Percentiles rank a stretch among this genome's conserved stretches.
These are phyloP conservation scores for Cyberlindnera suaveolens DNA, from an alignment of 805 yeast genomes.

Conservation along the genomic window DNA sequence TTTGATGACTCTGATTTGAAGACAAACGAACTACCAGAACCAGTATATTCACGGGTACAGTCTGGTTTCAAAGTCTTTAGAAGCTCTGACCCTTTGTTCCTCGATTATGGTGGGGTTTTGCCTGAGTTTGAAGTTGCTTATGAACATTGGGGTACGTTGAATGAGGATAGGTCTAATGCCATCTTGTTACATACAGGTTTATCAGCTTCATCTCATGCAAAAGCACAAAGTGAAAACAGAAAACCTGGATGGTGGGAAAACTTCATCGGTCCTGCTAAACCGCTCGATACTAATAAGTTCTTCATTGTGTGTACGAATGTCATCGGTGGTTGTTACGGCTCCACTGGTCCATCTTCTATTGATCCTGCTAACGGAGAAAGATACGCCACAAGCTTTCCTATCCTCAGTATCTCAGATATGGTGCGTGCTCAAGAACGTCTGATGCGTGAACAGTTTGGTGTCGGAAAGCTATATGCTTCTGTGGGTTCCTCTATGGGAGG, in stretches of 20 bases:
- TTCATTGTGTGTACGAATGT: conserved; percentile 88
- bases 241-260: conserved; percentile 94
- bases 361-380: conserved; percentile 62
- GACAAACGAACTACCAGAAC: conserved; percentile 67
- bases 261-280: conserved; percentile 77
- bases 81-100: conserved; percentile 51
- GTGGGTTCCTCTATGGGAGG: conserved; percentile 98
- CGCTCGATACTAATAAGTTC: conserved; percentile 74
- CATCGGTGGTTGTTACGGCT: conserved; percentile 91
- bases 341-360: conserved; percentile 83
- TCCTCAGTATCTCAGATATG: conserved; percentile 83
- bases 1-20: conserved; percentile 10
- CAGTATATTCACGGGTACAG: conserved; percentile 65
- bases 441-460: conserved; percentile 55
- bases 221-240: conserved; percentile 62
- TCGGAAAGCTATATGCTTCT: conserved; percentile 62
- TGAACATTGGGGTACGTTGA: conserved; percentile 85
- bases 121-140: conserved; percentile 80
- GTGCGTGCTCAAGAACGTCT: conserved; percentile 79
- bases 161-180: conserved; percentile 58
- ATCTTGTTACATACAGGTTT: conserved; percentile 84
- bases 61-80: conserved; percentile 60
- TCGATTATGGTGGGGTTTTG: conserved; percentile 78
- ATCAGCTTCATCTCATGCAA: conserved; percentile 92
- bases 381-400: conserved; percentile 86